Base-by-base conservation (phyloP, 2,329 filamentous ascomycete species). In the Coniella vitis region DNA sequence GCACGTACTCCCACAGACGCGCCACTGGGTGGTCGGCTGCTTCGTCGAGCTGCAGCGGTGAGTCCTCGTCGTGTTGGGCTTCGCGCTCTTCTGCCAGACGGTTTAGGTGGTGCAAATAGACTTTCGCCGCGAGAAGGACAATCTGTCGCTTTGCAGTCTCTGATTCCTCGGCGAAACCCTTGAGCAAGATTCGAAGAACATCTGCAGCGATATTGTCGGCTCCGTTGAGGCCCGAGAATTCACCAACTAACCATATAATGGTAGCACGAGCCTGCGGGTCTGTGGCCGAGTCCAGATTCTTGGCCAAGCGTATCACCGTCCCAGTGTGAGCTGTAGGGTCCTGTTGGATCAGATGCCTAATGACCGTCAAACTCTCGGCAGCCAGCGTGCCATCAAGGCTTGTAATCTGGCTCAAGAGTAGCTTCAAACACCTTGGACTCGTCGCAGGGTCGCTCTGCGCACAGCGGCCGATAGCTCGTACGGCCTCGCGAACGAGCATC, bases 211-310 rank as follows among this genome's bases (percentile, higher is more conserved):
- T 91, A 59, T 94, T 95, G 62, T 93, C 84, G 52, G 90, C 84
- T 9, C 84, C 79, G 48, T 89, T 81, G 3, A 86, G 67, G 0
- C 89, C 88, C 0, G 91, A 82, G 59, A 94, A 97, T 65, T 98
- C 93, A 39, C 93, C 93, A 0, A 97, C 90, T 1, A 98, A 79
- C 93, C 93, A 98, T 58, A 98, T 86, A 55, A 98, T 96, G 43
- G 88, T 95, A 3, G 93, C 93, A 56, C 93, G 79, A 3, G 93
- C 93, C 53, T 90, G 85, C 1, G 93, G 83, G 53, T 93, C 90
- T 0, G 86, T 88, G 2, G 90, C 87, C 3, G 85, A 86, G 61
- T 96, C 93, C 2, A 98, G 78, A 54, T 95, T 90, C 66, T 90
- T 93, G 5, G 93, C 93, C 42, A 98, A 70, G 40, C 89, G 80